phyloP scores from a whole-genome alignment of 495 filamentous ascomycete genomes.

The Parathielavia appendiculata region DNA sequence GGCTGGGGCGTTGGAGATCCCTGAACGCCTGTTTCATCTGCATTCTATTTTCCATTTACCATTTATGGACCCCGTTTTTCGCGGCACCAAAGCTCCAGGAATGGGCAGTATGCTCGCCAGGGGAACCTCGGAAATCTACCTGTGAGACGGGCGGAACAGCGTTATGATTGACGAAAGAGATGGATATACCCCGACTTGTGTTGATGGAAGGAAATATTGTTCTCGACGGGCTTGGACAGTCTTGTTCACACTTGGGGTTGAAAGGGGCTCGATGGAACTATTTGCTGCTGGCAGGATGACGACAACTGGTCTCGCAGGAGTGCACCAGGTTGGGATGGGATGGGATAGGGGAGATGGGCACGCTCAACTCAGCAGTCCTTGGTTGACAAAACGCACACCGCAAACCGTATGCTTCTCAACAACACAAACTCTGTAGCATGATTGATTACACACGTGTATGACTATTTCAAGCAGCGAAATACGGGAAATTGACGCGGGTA shows the following conservation, averaged over 20 bases:
- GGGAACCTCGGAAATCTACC: not conserved
- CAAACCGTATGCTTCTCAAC: not conserved
- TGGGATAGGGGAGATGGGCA: too few species aligned
- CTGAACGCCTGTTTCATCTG: not conserved
- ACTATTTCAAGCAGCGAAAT: not conserved
- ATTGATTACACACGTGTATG: conserved; percentile 5
- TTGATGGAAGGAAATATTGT: conserved; percentile 1
- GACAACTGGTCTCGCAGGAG: too few species aligned
- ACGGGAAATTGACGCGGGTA: not conserved
- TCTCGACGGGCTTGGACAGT: not conserved
- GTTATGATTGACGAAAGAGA: conserved; percentile 21
- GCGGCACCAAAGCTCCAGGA: too few species aligned
- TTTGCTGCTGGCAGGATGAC: too few species aligned
- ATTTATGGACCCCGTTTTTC: too few species aligned
- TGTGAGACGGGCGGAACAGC: not conserved
- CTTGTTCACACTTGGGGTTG: not conserved
- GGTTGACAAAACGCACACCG: not conserved
- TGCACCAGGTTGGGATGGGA: too few species aligned
- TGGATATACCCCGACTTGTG: conserved; percentile 28
- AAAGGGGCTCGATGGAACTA: not conserved
- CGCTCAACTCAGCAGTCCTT: not conserved
- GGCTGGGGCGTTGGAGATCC: not conserved
- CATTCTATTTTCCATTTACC: not conserved
- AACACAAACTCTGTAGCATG: conserved; percentile 2
- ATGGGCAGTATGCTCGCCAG: not conserved